Evolutionary conservation across 441 rosid species (phyloP), one percentile per base, ranked within the genome.

Genomic region (Corymbia citriodora): DNA sequence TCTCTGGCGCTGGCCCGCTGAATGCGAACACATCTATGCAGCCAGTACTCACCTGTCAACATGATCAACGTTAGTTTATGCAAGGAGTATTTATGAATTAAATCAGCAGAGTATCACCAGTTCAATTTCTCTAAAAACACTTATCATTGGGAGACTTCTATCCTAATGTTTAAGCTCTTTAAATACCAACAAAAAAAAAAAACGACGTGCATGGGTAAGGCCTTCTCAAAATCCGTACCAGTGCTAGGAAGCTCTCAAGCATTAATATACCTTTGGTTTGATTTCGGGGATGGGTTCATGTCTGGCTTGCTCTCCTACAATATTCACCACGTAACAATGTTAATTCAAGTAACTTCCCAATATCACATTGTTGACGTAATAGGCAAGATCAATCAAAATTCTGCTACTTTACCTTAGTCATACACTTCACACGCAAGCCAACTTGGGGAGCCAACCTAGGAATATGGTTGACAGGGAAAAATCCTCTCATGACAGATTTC

Each of bases 371-470:
- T 9, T 19, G 15, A 49, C 48, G 1, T 61, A 0, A 3, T 25
- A 70, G n/a, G 16, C n/a, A 40, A 53, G 61, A 48, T 49, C 12
- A 17, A 7, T 63, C 9, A 45, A 19, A 52, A 48, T 19, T 72
- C 14, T 52, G 52, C n/a, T n/a, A 15, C 55, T 74, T 36, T 88
- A 95, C 97, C 95, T 94, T 93, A 7, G 95, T 91, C 94, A 88
- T 92, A 94, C 96, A 96, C 52, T 93, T 92, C 52, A 96, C 94
- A 13, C 87, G 63, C 74, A 93, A 65, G 2, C 91, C 86, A 12
- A 33, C 91, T 70, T 79, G 90, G 88, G 93, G 93, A 50, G 90
- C 91, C 29, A 88, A 36, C 88, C 59, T 89, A 4, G 94, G 88
- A 61, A 83, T 40, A 50, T 81, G 88, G 33, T 89, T 79, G 9